These are phyloP conservation scores for Boletellus sp. DNA, from an alignment of 768 basidiomycete genomes.

Conservation along the genomic window DNA sequence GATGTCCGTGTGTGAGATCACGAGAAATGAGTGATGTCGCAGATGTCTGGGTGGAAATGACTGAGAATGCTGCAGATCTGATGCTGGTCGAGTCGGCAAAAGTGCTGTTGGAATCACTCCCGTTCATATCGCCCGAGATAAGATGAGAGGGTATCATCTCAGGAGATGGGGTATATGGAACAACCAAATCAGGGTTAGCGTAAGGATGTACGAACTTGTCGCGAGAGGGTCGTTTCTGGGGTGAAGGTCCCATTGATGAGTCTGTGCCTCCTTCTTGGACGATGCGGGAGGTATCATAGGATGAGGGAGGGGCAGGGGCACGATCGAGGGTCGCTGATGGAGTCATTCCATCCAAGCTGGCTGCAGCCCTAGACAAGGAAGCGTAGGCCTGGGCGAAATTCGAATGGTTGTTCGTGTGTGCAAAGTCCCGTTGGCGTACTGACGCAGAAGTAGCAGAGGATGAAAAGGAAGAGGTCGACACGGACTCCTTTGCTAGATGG, in stretches of 20 bases:
- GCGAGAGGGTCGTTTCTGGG: slow-evolving; percentile 34
- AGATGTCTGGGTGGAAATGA: slow-evolving; percentile 35
- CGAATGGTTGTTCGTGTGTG: slow-evolving; percentile 23
- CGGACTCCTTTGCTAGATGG: slow-evolving; percentile 56
- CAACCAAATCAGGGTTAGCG: slow-evolving; percentile 70
- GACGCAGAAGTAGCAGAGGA: slow-evolving; percentile 15
- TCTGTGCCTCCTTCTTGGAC: slow-evolving; percentile 9
- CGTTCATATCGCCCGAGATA: slow-evolving; percentile 32
- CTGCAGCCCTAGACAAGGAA: slow-evolving; percentile 6
- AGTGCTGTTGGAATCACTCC: slow-evolving; percentile 52
- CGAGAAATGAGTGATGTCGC: slow-evolving; percentile 22
- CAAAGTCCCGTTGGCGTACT: slow-evolving; percentile 40
- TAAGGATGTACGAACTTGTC: slow-evolving; percentile 62
- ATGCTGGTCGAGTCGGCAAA: slow-evolving; percentile 44
- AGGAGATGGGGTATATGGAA: slow-evolving; percentile 33
- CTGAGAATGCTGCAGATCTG: slow-evolving; percentile 34
- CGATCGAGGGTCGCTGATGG: slow-evolving; percentile 2
- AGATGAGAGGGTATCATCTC: slow-evolving; percentile 27
- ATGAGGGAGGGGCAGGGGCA: slow-evolving; percentile 2
- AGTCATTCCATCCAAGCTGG: slow-evolving; percentile 6
- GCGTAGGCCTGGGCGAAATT: slow-evolving; percentile 5
- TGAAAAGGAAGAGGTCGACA: slow-evolving; percentile 53
- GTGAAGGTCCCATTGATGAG: slow-evolving; percentile 25
- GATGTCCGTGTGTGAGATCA: slow-evolving; percentile 13
- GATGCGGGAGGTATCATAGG: slow-evolving; percentile 10